Evolutionary conservation across 2,329 filamentous ascomycete species (phyloP).

Genomic region (Madurella mycetomatis): DNA sequence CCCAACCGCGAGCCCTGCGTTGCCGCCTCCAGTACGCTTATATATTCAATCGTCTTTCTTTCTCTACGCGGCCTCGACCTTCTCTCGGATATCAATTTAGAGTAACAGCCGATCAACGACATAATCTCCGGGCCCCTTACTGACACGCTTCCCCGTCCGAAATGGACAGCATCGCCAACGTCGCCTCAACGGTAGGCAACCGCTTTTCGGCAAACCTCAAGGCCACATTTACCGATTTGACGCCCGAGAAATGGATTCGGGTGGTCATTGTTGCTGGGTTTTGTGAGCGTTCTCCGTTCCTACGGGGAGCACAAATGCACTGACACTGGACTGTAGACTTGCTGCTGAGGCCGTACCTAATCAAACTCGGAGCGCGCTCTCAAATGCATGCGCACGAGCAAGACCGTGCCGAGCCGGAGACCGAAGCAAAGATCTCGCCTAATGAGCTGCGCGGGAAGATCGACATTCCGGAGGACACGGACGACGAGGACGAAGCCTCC

Average conservation of each 20-base stretch:
- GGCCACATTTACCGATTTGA: slow-evolving; percentile 47
- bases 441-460: slow-evolving; percentile 59
- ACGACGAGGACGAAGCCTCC: slow-evolving; percentile 46
- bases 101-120: neutral
- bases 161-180: slow-evolving; percentile 29
- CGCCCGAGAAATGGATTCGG: slow-evolving; percentile 56
- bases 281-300: slow-evolving; percentile 34
- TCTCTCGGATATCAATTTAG: neutral
- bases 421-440: slow-evolving; percentile 49
- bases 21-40: neutral
- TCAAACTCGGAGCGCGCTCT: slow-evolving; percentile 60
- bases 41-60: neutral
- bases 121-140: neutral
- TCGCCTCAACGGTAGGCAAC: slow-evolving; percentile 25
- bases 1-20: neutral
- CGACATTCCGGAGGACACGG: slow-evolving; percentile 50
- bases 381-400: slow-evolving; percentile 61
- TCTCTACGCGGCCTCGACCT: neutral
- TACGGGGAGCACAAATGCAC: neutral
- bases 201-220: slow-evolving; percentile 47
- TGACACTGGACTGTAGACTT: slow-evolving; percentile 29
- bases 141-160: neutral
- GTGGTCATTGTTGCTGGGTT: slow-evolving; percentile 67
- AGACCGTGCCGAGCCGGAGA: slow-evolving; percentile 43
- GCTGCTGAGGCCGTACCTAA: slow-evolving; percentile 68